Evolutionary conservation across 148 eudicot genomes (phyloP), one percentile per base, ranked within the genome.

Genomic region (Polygonum maritimum): DNA sequence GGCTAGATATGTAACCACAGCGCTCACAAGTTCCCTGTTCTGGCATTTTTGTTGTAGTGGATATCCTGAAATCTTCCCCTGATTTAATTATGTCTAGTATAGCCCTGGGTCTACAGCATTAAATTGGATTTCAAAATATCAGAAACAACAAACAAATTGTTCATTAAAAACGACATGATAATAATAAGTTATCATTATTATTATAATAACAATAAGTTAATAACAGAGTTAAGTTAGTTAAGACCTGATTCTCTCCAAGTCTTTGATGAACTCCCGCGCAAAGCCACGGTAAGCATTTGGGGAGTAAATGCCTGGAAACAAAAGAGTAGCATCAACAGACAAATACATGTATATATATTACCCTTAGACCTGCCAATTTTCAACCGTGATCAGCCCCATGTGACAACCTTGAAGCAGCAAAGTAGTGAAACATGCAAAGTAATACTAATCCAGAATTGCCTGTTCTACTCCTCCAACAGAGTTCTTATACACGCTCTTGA

Each of bases 201-300:
- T 26, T 26, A 26, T 26, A 26, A 26, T 26, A 26, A 26, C 31
- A 26, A 26, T 26, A 26, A 26, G 31, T 26, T 31, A 60, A 15
- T 0, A 63, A 60, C 12, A 63, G 18, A 63, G 40, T 5, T 33
- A 10, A 12, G 21, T 21, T 57, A 18, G 70, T 35, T 26, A 47
- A 63, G 67, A 94, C 99, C 99, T 95, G 72, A 95, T 85, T 77
- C 99, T 89, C 85, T 95, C 99, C 78, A 95, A 80, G 88, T 95
- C 99, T 76, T 95, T 95, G 58, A 95, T 92, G 86, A 95, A 95
- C 80, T 92, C 99, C 5, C 99, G 89, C 48, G 99, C 97, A 90
- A 95, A 95, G 69, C 99, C 99, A 71, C 99, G 99, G 79, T 95
- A 95, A 74, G 99, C 99, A 88, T 95, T 95, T 65, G 97, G 99